phyloP scores from a whole-genome alignment of 441 rosid species.

The Lagerstroemia fauriei region DNA sequence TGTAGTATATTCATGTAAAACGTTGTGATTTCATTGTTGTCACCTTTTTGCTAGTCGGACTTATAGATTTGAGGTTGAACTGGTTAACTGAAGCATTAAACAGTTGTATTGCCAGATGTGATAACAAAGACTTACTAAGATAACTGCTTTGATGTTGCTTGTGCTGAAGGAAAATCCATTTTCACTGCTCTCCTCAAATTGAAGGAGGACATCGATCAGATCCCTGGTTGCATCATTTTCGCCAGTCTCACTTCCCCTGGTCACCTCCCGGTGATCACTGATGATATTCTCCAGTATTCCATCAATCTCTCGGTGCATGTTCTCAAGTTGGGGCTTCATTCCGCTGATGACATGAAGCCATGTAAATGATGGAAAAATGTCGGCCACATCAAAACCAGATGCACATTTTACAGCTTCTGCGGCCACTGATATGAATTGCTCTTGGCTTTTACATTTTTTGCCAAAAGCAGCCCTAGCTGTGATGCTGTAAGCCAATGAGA shows the following conservation, averaged over 20 bases:
- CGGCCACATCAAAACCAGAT: conserved; percentile 27
- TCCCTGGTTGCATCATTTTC: conserved; percentile 21
- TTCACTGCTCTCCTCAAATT: conserved; percentile 1
- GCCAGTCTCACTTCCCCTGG: neutral
- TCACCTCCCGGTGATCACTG: conserved; percentile 21
- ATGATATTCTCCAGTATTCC: conserved; percentile 27
- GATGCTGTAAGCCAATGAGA: conserved; percentile 16
- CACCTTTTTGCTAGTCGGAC: neutral
- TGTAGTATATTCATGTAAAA: too few relatives aligned
- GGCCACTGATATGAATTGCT: conserved; percentile 11
- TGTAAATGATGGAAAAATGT: conserved; percentile 33
- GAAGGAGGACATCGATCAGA: conserved; percentile 36
- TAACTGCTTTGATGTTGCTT: conserved; percentile 36
- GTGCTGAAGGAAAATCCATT: conserved; percentile 21
- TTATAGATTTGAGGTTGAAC: neutral
- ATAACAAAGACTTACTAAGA: conserved; percentile 23
- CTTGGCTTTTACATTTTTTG: conserved; percentile 28
- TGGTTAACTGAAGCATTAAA: neutral
- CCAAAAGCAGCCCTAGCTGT: conserved; percentile 31
- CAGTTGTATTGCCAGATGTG: neutral
- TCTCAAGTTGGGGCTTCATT: conserved; percentile 7
- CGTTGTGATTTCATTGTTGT: too few relatives aligned
- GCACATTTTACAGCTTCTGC: neutral
- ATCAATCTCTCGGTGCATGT: conserved; percentile 24
- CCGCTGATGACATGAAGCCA: conserved; percentile 25